Evolutionary conservation across 768 basidiomycete genomes (phyloP), one percentile per base, ranked within the genome.

Genomic region (Candolleomyces efflorescens): DNA sequence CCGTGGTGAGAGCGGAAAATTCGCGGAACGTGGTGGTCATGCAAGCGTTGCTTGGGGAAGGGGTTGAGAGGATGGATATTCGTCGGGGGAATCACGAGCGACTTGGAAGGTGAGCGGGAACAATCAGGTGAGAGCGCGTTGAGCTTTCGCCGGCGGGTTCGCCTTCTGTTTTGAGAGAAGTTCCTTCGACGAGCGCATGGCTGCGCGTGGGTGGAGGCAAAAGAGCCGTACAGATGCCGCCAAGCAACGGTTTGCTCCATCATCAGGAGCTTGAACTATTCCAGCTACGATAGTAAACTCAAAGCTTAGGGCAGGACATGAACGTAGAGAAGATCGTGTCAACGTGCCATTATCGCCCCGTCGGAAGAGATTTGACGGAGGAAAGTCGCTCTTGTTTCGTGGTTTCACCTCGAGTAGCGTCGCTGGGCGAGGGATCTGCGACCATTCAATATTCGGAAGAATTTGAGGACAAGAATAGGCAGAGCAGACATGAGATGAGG

Each of bases 371-470:
- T 43, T 6, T 15, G 49, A 26, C 49, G 49, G 49, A 51, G 49
- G 49, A 51, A 51, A 51, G 49, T 51, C 49, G 49, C 49, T 17
- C 24, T 36, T 51, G 49, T 51, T 51, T 51, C 49, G 49, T 43
- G 17, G 41, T 43, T 17, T 43, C 3, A 20, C 5, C 41, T 17
- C 17, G 18, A 43, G 1, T 43, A 43, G 41, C 18, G 41, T 17
- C 32, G 32, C 32, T 32, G 18, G 15, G 41, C 18, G 41, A 43
- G 41, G 41, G 18, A 5, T 43, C 5, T 43, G 6, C 18, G 18
- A 43, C 17, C 41, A 43, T 15, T 43, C 7, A 20, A 43, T 43
- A 43, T 5, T 43, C 41, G 41, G 41, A 43, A 43, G 41, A 43
- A 43, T 12, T 5, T 32, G 32, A 32, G 32, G 32, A 32, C 32